Evolutionary conservation across 163 green algal genomes (phyloP).

Genomic region (Picocystis sp.): DNA sequence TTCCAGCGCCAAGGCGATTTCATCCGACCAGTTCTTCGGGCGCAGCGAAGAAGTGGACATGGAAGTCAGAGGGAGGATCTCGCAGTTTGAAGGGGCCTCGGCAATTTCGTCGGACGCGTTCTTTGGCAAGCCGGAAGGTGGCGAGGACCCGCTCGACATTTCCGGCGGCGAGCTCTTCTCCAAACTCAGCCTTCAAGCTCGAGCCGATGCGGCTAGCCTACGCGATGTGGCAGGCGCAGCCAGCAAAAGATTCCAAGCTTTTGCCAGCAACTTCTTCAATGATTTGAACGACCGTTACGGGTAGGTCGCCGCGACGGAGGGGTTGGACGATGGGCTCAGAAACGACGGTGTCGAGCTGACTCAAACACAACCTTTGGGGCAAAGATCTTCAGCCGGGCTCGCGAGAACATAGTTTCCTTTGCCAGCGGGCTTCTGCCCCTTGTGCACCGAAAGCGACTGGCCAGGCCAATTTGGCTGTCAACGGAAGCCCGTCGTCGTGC

Average conservation of each 20-base stretch:
- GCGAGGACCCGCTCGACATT: conserved; percentile 39
- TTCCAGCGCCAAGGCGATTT: conserved; percentile 78
- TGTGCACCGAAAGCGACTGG: too few species aligned
- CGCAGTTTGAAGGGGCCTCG: conserved; percentile 49
- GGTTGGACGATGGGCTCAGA: too few species aligned
- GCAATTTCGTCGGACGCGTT: conserved; percentile 76
- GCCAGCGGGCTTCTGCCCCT: too few species aligned
- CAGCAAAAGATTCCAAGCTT: conserved; percentile 36
- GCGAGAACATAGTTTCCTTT: too few species aligned
- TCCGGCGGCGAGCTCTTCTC: conserved; percentile 58
- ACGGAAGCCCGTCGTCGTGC: too few species aligned
- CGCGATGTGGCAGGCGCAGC: conserved; percentile 28
- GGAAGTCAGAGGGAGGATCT: conserved; percentile 43
- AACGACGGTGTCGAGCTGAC: too few species aligned
- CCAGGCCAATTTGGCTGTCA: too few species aligned
- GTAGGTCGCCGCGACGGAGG: too few species aligned
- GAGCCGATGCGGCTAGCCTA: neutral
- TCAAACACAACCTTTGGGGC: too few species aligned
- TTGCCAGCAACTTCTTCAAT: conserved; percentile 45
- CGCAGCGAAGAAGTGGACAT: conserved; percentile 14
- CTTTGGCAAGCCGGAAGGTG: conserved; percentile 40
- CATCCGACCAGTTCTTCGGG: conserved; percentile 45
- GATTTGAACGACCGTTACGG: conserved; percentile 25
- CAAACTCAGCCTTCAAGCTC: conserved; percentile 48
- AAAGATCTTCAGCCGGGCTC: too few species aligned